Evolutionary conservation across 2,329 filamentous ascomycete species (phyloP), one percentile per base, ranked within the genome.

Genomic region (Diaporthe sp.): DNA sequence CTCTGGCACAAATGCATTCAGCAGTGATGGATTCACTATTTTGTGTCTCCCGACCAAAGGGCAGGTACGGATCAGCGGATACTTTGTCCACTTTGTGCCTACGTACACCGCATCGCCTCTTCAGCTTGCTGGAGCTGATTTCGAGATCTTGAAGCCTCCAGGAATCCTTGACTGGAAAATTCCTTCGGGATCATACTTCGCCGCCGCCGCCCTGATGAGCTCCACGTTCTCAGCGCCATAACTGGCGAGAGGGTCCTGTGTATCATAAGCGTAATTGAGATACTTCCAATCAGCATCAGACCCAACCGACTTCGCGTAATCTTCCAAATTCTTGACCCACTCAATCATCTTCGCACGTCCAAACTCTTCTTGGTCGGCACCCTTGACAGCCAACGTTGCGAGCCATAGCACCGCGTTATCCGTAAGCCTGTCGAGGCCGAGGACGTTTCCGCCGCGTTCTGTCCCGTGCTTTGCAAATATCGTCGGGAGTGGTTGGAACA

Each of bases 401-500:
- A 68, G 61, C 44, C 59, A 58, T 30, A 68, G 15, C 10, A 72
- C 39, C 12, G 37, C 71, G 30, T 68, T 72, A 17, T 50, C 39
- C 1, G 55, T 63, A 1, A 65, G 30, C 22, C 37, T 55, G n/a
- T 68, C 51, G 19, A 68, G 37, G 27, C 70, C 59, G 35, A 68
- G 51, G 5, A 50, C 70, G 50, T 68, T 72, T 1, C 70, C 70
- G 37, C 70, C 59, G 17, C 35, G 51, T 1, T 32, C 59, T 1
- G 17, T 35, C 8, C 59, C 70, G 27, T 68, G 39, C 50, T 72
- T 39, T 10, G 50, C 71, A 6, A 72, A 47, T 30, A 72, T 25
- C 15, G 61, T 56, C 17, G 61, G 51, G 19, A 72, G 35, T 19
- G 50, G 70, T 51, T 72, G 70, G 37, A 68, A 72, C 59, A 72